Base-by-base conservation (phyloP, 148 eudicot genomes). In the Heliamphora exappendiculata region DNA sequence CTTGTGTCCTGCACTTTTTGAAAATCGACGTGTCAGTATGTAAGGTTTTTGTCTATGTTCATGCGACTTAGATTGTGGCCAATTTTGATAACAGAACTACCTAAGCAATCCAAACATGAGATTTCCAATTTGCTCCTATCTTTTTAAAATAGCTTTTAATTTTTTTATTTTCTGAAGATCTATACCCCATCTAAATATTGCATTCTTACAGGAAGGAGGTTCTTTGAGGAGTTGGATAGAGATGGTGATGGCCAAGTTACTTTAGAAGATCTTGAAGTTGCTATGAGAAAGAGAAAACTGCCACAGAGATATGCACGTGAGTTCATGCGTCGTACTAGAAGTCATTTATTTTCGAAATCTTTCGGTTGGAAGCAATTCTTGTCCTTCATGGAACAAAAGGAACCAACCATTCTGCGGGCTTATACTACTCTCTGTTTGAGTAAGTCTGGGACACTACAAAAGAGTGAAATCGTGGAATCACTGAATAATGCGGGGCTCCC, bases 201-300 rank as follows among this genome's bases (percentile, higher is more conserved):
- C 36, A 53, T 72, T 73, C 44, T 78, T 82, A 75, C 86, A 95
- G 98, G 98, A 71, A 86, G 87, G 79, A 88, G 94, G 84, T 95
- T 95, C 77, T 95, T 95, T 84, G 93, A 89, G 70, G 98, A 95
- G 86, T 83, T 95, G 79, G 98, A 95, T 78, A 92, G 98, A 81
- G 97, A 95, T 74, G 96, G 96, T 16, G 98, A 95, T 84, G 97
- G 98, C 45, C 92, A 89, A 82, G 96, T 95, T 75, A 88, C 85
- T 44, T 80, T 92, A 74, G 98, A 95, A 82, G 98, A 95, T 86
- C 91, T 95, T 72, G 97, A 95, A 82, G 79, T 92, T 54, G 97
- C 94, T 31, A 88, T 92, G 92, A 87, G 94, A 81, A 92, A 86
- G 82, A 88, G 97, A 83, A 95, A 91, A 74, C 78, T 95, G 72